phyloP scores from a whole-genome alignment of 495 filamentous ascomycete genomes.

The Penicillium paxilli region DNA sequence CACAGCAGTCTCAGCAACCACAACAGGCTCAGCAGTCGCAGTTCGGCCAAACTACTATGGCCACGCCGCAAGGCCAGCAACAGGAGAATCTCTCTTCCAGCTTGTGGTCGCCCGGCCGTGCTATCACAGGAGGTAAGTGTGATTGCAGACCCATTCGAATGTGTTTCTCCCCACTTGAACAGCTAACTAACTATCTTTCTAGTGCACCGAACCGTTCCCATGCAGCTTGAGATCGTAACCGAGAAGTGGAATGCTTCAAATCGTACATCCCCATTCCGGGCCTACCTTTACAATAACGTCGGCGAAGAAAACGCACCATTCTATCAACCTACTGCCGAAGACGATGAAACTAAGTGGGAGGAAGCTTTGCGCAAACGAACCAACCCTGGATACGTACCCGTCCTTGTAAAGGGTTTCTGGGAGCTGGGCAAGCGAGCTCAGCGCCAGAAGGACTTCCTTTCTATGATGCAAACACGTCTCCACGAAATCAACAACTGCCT shows the following conservation, averaged over 20 bases:
- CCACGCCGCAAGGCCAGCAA: constrained; percentile 31
- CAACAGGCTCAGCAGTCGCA: constrained; percentile 40
- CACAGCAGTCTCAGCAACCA: constrained; percentile 18
- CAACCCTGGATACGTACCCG: constrained; percentile 72
- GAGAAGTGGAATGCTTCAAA: constrained; percentile 81
- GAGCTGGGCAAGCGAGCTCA: constrained; percentile 75
- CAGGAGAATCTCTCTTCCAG: constrained; percentile 44
- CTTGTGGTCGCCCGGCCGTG: constrained; percentile 49
- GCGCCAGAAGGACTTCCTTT: constrained; percentile 71
- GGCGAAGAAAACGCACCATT: constrained; percentile 75
- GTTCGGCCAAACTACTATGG: constrained; percentile 31
- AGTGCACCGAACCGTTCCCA: constrained; percentile 76
- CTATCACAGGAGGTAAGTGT: constrained; percentile 44
- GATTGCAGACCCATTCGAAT: neutral
- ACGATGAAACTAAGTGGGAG: constrained; percentile 88
- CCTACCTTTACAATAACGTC: constrained; percentile 94
- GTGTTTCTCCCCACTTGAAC: neutral
- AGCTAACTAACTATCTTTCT: neutral
- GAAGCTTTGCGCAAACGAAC: constrained; percentile 86
- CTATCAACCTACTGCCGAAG: constrained; percentile 72
- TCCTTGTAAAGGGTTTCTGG: constrained; percentile 66
- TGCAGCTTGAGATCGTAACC: constrained; percentile 76
- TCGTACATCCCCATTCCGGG: constrained; percentile 75
- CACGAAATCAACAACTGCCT: constrained; percentile 89
- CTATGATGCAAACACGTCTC: constrained; percentile 72